These are phyloP conservation scores for Exophiala aquamarina DNA, from an alignment of 2,329 filamentous ascomycete species.

Conservation along the genomic window DNA sequence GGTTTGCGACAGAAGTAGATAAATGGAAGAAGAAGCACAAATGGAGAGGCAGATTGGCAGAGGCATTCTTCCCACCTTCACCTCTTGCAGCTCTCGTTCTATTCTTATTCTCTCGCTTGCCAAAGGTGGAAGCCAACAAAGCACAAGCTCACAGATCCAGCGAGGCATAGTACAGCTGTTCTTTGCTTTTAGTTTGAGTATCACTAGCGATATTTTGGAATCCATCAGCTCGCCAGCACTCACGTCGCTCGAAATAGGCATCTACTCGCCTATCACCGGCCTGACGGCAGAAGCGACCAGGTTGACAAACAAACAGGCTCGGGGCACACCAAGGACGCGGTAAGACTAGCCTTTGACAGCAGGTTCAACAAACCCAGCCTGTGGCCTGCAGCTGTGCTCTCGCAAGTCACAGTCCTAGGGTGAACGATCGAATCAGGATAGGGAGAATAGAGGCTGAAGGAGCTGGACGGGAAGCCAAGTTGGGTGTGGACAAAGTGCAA, in stretches of 20 bases:
- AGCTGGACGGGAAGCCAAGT: constrained; percentile 8
- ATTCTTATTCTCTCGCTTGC: neutral
- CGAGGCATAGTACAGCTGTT: too few species aligned
- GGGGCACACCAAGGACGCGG: too few species aligned
- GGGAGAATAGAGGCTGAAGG: constrained; percentile 1
- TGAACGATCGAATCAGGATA: constrained; percentile 14
- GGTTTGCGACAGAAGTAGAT: constrained; percentile 21
- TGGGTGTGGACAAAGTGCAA: constrained; percentile 9
- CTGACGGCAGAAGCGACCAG: too few species aligned
- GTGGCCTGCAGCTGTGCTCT: constrained; percentile 13
- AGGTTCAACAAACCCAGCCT: constrained; percentile 6
- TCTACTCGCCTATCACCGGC: too few species aligned
- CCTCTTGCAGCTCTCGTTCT: neutral
- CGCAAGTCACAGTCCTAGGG: constrained; percentile 18
- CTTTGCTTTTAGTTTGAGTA: too few species aligned
- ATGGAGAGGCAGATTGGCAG: neutral
- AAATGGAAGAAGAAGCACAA: constrained; percentile 5
- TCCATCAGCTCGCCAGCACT: too few species aligned
- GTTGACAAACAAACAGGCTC: too few species aligned
- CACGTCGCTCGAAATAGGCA: too few species aligned
- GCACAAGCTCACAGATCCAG: too few species aligned
- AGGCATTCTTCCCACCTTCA: neutral
- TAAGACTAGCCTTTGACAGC: constrained; percentile 1
- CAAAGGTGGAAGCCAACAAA: too few species aligned
- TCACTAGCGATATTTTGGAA: too few species aligned